Conservation (phyloP, 1,284 basidiomycete genomes). For the Irpex sp. region DNA sequence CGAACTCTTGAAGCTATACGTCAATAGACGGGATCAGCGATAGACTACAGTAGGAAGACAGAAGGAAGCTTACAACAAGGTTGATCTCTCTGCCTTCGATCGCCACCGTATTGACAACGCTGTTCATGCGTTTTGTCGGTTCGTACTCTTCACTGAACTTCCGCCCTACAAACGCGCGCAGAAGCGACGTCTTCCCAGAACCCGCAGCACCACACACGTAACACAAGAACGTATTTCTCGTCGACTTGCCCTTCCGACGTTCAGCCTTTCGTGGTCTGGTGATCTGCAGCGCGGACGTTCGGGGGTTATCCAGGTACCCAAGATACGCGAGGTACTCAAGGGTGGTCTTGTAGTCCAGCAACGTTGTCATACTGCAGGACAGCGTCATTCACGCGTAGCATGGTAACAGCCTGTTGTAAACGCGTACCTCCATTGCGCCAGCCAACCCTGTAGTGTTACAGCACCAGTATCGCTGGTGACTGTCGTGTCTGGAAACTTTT, state of each 20-base stretch:
- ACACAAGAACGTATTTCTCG: slow-evolving; percentile 87
- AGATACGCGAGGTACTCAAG: slow-evolving; percentile 96
- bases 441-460: slow-evolving; percentile 95
- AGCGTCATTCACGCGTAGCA: neutral
- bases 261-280: slow-evolving; percentile 84
- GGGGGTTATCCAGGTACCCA: slow-evolving; percentile 74
- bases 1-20: slow-evolving; percentile 90
- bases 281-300: slow-evolving; percentile 78
- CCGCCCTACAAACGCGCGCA: slow-evolving; percentile 86
- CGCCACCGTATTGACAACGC: slow-evolving; percentile 94
- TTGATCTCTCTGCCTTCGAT: slow-evolving; percentile 95
- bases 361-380: slow-evolving; percentile 83
- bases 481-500: slow-evolving; percentile 88
- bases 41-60: slow-evolving; percentile 23
- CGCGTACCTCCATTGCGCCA: slow-evolving; percentile 94
- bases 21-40: slow-evolving; percentile 10
- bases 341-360: slow-evolving; percentile 89
- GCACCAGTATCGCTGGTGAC: slow-evolving; percentile 87
- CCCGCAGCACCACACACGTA: slow-evolving; percentile 96
- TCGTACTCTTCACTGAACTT: slow-evolving; percentile 70
- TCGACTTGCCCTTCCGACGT: slow-evolving; percentile 82
- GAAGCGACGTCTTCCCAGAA: slow-evolving; percentile 88
- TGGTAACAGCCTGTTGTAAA: neutral
- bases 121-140: slow-evolving; percentile 86
- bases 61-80: slow-evolving; percentile 69